Base-by-base conservation (phyloP, 768 basidiomycete genomes). In the Rhodotorula babjevae region DNA sequence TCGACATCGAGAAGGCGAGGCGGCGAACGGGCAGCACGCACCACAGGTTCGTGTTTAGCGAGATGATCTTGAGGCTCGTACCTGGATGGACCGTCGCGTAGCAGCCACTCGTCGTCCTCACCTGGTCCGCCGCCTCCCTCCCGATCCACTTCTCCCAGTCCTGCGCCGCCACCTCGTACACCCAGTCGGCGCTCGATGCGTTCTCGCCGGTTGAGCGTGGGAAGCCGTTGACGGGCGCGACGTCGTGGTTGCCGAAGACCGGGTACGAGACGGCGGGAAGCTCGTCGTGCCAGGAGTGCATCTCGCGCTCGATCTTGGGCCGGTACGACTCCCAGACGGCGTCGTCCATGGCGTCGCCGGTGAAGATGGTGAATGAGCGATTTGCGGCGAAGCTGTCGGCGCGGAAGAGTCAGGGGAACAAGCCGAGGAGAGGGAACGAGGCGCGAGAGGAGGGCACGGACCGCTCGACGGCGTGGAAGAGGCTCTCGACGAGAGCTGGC, bases 11-110 rank as follows among this genome's bases (percentile, higher is more conserved):
- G 36, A 36, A 9, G 36, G 44, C 44, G 44, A 46, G 44, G 44
- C 8, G 44, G 12, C 6, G 3, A 18, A 46, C 14, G 44, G 14
- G 18, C 6, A 2, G 44, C 42, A 46, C 44, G 44, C 44, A 46
- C 76, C 86, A 87, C 70, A 86, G 87, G 14, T 85, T 83, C 18
- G 85, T 85, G 71, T 87, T 88, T 68, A 88, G 71, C 0, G 87
- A 87, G 49, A 88, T 84, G 52, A 88, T 85, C 29, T 85, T 87
- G 25, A 76, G 42, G 36, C 56, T 83, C 53, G 85, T 87, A 0
- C 84, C 86, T 31, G 85, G 82, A 27, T 75, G 83, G 83, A 70
- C 80, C 2, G 81, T 74, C 2, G 86, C 81, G 76, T 88, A 88
- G 68, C 86, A 86, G 27, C 87, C 87, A 14, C 85, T 87, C 61